These are phyloP conservation scores for Pseudogymnoascus sp. DNA, from an alignment of 2,329 filamentous ascomycete species.

Conservation along the genomic window DNA sequence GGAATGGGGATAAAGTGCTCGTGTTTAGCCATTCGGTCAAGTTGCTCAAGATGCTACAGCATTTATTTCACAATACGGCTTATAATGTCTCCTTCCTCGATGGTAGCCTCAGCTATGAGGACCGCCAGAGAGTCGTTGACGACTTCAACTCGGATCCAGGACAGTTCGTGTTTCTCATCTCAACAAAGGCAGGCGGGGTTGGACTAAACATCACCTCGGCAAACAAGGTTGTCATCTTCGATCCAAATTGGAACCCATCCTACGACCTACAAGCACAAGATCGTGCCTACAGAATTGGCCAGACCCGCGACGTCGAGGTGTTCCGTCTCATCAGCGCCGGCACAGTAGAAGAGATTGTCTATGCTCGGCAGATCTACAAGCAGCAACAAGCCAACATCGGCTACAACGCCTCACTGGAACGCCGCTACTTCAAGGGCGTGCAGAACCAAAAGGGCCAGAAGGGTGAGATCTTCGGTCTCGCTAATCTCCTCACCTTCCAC, in stretches of 20 bases:
- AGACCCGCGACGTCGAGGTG: conserved; percentile 86
- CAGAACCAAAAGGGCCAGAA: conserved; percentile 75
- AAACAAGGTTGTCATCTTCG: conserved; percentile 95
- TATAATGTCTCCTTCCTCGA: conserved; percentile 91
- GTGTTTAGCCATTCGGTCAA: conserved; percentile 91
- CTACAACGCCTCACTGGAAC: conserved; percentile 84
- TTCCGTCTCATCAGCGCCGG: conserved; percentile 85
- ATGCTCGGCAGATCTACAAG: conserved; percentile 96
- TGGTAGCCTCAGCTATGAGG: conserved; percentile 72
- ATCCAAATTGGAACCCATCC: conserved; percentile 95
- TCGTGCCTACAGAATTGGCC: conserved; percentile 89
- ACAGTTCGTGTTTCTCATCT: conserved; percentile 94
- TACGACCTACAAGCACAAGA: conserved; percentile 96
- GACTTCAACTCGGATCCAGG: conserved; percentile 81
- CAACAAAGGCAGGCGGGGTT: conserved; percentile 84
- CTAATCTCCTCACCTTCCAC: conserved; percentile 78
- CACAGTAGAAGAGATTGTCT: conserved; percentile 95
- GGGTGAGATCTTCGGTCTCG: conserved; percentile 87
- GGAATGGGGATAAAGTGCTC: conserved; percentile 84
- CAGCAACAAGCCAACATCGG: conserved; percentile 98
- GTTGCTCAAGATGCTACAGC: conserved; percentile 72
- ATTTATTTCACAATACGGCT: conserved; percentile 76
- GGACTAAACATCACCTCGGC: conserved; percentile 95
- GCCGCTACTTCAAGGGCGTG: conserved; percentile 90
- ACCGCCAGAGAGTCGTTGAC: conserved; percentile 73